Conservation (phyloP, 2,329 filamentous ascomycete species). For the Diplodia sapinea region DNA sequence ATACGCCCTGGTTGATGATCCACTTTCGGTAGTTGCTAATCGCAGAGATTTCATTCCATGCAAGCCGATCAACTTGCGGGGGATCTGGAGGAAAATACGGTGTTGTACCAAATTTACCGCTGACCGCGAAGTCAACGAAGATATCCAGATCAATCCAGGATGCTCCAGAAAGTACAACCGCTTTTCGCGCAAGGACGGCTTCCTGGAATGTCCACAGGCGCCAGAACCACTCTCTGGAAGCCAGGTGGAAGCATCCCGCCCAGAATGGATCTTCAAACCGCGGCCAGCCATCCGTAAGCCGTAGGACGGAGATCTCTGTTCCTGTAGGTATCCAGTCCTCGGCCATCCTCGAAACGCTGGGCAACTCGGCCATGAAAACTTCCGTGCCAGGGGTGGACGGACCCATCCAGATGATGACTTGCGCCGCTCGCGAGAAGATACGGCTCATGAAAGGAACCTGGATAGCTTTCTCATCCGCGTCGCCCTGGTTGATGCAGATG, state of each 20-base stretch:
- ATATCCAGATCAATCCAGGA: neutral
- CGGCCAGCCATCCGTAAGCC: neutral
- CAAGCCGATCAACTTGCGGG: fast-evolving
- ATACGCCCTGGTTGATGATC: too few species aligned
- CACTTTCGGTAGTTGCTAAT: fast-evolving
- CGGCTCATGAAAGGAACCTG: conserved; percentile 10
- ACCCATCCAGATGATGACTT: neutral
- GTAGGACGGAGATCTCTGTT: neutral
- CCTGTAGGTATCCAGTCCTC: neutral
- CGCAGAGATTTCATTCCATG: fast-evolving
- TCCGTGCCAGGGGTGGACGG: neutral
- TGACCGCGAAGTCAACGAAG: neutral
- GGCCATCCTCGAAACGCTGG: neutral
- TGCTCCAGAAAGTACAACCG: neutral
- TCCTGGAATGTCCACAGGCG: conserved; percentile 3
- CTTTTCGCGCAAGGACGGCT: neutral
- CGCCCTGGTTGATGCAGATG: conserved; percentile 34
- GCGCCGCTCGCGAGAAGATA: neutral
- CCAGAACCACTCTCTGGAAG: neutral
- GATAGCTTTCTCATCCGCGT: conserved; percentile 20
- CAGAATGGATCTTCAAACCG: neutral
- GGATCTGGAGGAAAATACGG: neutral
- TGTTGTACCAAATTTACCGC: fast-evolving
- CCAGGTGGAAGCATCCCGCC: neutral
- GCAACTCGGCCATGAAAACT: neutral